A percentile compares a stretch with the other conserved stretches of the same genome.
Conservation (phyloP, 202 grass and related monocot species). For the Carex arenaria region DNA sequence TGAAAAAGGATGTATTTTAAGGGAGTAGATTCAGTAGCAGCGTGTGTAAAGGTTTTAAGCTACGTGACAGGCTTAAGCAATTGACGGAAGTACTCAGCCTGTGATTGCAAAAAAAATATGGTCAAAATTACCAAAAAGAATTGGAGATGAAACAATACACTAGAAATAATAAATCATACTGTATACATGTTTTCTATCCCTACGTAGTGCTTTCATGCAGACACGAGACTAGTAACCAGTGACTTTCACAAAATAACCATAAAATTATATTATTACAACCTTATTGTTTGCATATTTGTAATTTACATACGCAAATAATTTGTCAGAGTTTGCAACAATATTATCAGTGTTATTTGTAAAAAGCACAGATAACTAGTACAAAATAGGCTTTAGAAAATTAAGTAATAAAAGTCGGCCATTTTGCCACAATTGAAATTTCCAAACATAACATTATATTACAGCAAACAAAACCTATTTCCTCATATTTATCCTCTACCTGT, state of each 20-base stretch:
- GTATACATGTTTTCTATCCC: neutral
- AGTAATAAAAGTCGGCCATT: neutral
- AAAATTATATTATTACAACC: neutral
- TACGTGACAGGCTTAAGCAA: constrained; percentile 95
- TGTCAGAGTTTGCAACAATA: neutral
- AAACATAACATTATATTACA: neutral
- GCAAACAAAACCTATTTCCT: neutral
- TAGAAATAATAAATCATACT: neutral
- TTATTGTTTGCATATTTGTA: neutral
- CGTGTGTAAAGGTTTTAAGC: constrained; percentile 25
- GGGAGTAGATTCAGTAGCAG: constrained; percentile 21
- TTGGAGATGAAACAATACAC: neutral
- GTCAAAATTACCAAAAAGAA: constrained; percentile 15
- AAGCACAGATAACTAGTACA: neutral
- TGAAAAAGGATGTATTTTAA: constrained; percentile 12
- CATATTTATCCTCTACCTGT: neutral
- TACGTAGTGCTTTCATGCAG: neutral
- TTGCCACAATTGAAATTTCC: neutral
- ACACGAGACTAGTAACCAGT: neutral
- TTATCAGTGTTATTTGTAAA: neutral
- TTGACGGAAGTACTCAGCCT: constrained; percentile 90
- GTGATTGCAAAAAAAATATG: constrained; percentile 26
- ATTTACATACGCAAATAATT: neutral
- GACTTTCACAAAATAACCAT: neutral
- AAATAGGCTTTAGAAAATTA: neutral